Evolutionary conservation across 306 rosid species (phyloP).

Genomic region (Rosa lucieae): DNA sequence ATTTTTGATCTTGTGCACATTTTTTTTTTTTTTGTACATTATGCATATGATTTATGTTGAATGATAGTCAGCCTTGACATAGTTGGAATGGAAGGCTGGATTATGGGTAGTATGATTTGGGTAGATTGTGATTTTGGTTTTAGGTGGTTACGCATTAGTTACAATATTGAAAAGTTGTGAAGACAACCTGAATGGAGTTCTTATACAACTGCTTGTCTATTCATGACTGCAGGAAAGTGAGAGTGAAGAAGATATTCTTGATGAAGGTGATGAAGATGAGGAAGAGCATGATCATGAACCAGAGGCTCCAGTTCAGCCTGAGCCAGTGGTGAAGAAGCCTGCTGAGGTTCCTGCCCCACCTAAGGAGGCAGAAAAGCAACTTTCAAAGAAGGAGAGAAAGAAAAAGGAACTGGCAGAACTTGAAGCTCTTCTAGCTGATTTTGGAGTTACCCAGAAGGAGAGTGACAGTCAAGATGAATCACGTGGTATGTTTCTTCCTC

Average conservation of each 20-base stretch:
- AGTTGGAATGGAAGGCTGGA: not conserved
- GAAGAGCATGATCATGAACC: slow-evolving; percentile 77
- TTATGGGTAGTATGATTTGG: not conserved
- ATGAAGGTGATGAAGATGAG: slow-evolving; percentile 92
- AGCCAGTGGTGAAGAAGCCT: slow-evolving; percentile 52
- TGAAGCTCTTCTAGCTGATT: slow-evolving; percentile 92
- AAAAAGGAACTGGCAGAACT: slow-evolving; percentile 97
- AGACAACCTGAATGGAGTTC: not conserved
- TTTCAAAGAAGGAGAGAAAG: slow-evolving; percentile 87
- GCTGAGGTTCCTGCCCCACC: slow-evolving; percentile 52
- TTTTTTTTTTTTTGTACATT: not conserved
- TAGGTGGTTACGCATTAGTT: not conserved
- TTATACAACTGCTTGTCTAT: not conserved
- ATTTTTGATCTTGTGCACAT: not conserved
- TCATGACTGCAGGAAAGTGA: slow-evolving; percentile 63
- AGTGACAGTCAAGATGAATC: slow-evolving; percentile 64
- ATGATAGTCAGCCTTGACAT: not conserved
- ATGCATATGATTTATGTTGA: not conserved
- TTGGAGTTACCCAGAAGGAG: slow-evolving; percentile 66
- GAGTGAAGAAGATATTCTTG: slow-evolving; percentile 86
- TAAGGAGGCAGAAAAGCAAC: slow-evolving; percentile 83
- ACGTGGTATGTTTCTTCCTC: slow-evolving; percentile 44
- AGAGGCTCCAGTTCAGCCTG: slow-evolving; percentile 48
- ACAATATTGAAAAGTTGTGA: not conserved
- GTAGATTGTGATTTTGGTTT: not conserved